Base-by-base conservation (phyloP, 371 early-diverging fungal genomes). In the Mucor circinelloides region DNA sequence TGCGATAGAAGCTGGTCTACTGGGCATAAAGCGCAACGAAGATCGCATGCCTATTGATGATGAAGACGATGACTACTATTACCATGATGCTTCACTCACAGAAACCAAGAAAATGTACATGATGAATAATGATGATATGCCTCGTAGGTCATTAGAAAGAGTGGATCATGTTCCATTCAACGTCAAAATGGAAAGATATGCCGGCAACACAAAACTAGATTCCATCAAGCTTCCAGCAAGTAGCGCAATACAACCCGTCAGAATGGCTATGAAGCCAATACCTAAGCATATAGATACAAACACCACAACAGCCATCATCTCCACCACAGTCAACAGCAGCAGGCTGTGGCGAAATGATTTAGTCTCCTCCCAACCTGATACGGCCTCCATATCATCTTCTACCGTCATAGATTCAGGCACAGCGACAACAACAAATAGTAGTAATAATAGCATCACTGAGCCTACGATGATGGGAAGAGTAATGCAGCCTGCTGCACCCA, bases 11-110 rank as follows among this genome's bases (percentile, higher is more conserved):
- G 58, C 44, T 8, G 44, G 60, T 2, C 23, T 60, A 23, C 19
- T 44, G 2, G 44, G 60, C 19, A 21, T 23, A 4, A 42, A 42
- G 17, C 10, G 42, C 28, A 28, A n/a, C 23, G 28, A 44, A 15
- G 60, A 60, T 15, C 36, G 60, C 3, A 17, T 44, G 46, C 61
- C 61, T 1, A 60, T 60, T 32, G 61, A 60, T 17, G 60, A 60
- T 6, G 61, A 60, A 30, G 61, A 46, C 27, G 60, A 60, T 23
- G 60, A 60, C 17, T 34, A 12, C n/a, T 31, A 56, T 19, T 57
- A 57, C 23, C 34, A 50, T 25, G 50, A 50, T 2, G 23, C 23
- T 7, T 23, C 50, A 23, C 8, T 50, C 21, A 50, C 50, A 4
- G 50, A 50, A 50, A 50, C 50, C 10, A 50, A 25, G 23, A 50